Conservation (phyloP, 306 rosid genomes). For the Casuarina cunninghamiana region DNA sequence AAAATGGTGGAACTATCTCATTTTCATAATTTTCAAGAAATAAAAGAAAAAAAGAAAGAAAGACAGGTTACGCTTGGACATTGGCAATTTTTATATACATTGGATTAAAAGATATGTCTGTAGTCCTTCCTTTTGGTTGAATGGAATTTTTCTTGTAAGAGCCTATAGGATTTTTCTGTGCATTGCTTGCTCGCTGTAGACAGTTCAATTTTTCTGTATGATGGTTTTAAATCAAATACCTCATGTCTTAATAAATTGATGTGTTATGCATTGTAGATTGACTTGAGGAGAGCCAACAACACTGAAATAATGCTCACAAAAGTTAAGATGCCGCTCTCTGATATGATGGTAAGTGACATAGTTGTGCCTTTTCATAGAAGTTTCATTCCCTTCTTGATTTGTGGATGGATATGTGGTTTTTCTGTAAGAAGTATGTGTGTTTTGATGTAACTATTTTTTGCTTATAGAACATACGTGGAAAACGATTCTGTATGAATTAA, state of each 20-base stretch:
- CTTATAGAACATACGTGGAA: not conserved
- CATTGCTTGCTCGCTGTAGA: constrained; percentile 30
- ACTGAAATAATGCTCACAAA: constrained; percentile 99
- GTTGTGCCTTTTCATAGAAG: not conserved
- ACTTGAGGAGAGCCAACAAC: constrained; percentile 93
- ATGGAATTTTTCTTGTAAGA: constrained; percentile 11
- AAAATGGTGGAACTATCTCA: not conserved
- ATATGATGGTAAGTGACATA: constrained; percentile 82
- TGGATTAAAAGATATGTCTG: not conserved
- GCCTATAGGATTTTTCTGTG: constrained; percentile 14
- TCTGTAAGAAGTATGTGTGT: not conserved
- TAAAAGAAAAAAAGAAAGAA: not conserved
- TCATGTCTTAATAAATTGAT: constrained; percentile 18
- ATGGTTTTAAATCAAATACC: constrained; percentile 24
- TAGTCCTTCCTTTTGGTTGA: constrained; percentile 1
- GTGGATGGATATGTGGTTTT: constrained; percentile 6
- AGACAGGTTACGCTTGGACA: not conserved
- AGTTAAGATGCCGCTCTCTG: constrained; percentile 99
- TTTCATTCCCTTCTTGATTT: not conserved
- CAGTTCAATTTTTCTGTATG: constrained; percentile 5
- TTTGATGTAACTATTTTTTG: not conserved
- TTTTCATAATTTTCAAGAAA: not conserved
- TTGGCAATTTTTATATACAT: not conserved
- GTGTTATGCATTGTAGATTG: constrained; percentile 57
- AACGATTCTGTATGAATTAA: not conserved